These are phyloP conservation scores for Aspergillus pseudoviridinutans DNA, from an alignment of 2,329 filamentous ascomycete genomes.

Conservation along the genomic window DNA sequence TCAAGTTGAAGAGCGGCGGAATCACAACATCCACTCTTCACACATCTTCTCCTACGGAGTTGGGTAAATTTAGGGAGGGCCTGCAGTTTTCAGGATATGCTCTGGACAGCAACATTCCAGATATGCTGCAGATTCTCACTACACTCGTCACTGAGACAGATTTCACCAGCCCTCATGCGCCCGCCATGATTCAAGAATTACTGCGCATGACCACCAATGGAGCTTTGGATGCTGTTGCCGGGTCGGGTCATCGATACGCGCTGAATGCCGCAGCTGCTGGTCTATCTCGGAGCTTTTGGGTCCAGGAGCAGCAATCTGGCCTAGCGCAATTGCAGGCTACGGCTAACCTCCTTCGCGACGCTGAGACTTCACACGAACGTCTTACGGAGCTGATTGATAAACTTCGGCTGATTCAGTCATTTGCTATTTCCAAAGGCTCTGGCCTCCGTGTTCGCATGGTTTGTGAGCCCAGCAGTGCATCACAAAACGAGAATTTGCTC, in stretches of 20 bases:
- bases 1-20: conserved; percentile 94
- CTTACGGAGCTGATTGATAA: conserved; percentile 74
- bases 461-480: conserved; percentile 71
- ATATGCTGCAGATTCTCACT: conserved; percentile 82
- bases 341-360: conserved; percentile 65
- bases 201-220: conserved; percentile 84
- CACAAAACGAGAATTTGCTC: conserved; percentile 67
- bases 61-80: conserved; percentile 70
- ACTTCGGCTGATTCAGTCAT: conserved; percentile 76
- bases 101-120: conserved; percentile 81
- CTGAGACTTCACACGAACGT: conserved; percentile 64
- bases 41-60: conserved; percentile 71
- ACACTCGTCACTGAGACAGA: conserved; percentile 81
- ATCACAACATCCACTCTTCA: conserved; percentile 80
- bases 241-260: conserved; percentile 83
- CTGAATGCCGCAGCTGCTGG: conserved; percentile 78
- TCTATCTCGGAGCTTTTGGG: conserved; percentile 65
- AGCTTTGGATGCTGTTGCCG: conserved; percentile 86
- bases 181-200: conserved; percentile 78
- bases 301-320: conserved; percentile 83
- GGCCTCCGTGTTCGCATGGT: conserved; percentile 78
- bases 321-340: conserved; percentile 84
- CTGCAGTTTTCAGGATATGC: conserved; percentile 82
- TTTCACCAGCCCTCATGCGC: conserved; percentile 78
- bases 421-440: conserved; percentile 66